A percentile compares a stretch with the other conserved stretches of the same genome.
phyloP scores from a whole-genome alignment of 345 rosid genomes.

The Linum trigynum region DNA sequence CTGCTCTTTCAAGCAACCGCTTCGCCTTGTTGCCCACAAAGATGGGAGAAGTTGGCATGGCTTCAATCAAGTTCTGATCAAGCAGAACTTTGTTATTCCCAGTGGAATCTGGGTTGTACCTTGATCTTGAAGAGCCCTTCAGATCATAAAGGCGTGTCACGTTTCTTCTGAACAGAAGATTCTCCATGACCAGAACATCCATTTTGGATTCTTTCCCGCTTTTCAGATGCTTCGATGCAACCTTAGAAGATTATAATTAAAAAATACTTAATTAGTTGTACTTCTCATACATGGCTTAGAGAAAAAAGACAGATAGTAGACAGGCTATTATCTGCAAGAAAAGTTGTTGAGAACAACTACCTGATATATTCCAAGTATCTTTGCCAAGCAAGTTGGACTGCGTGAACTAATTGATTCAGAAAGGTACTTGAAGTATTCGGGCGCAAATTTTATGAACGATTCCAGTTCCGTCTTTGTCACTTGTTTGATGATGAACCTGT shows the following conservation, averaged over 20 bases:
- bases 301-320: too few relatives aligned
- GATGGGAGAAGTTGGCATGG: slow-evolving; percentile 94
- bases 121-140: slow-evolving; percentile 87
- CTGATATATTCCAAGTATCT: slow-evolving; percentile 96
- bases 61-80: slow-evolving; percentile 96
- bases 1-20: slow-evolving; percentile 85
- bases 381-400: slow-evolving; percentile 96
- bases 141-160: slow-evolving; percentile 79
- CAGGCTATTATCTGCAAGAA: neutral
- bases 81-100: slow-evolving; percentile 89
- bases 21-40: slow-evolving; percentile 93
- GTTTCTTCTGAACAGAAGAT: slow-evolving; percentile 70
- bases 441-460: slow-evolving; percentile 82
- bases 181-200: slow-evolving; percentile 97
- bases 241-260: slow-evolving; percentile 29
- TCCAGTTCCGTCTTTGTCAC: slow-evolving; percentile 96
- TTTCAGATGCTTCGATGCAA: slow-evolving; percentile 52
- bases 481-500: slow-evolving; percentile 89
- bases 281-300: too few relatives aligned
- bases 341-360: slow-evolving; percentile 23
- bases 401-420: slow-evolving; percentile 67
- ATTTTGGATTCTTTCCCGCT: slow-evolving; percentile 81
- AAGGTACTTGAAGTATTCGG: slow-evolving; percentile 71
- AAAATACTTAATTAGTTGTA: neutral
- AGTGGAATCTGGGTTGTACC: slow-evolving; percentile 77